Conservation (phyloP, 2,329 filamentous ascomycete genomes). For the Botrytis byssoidea region DNA sequence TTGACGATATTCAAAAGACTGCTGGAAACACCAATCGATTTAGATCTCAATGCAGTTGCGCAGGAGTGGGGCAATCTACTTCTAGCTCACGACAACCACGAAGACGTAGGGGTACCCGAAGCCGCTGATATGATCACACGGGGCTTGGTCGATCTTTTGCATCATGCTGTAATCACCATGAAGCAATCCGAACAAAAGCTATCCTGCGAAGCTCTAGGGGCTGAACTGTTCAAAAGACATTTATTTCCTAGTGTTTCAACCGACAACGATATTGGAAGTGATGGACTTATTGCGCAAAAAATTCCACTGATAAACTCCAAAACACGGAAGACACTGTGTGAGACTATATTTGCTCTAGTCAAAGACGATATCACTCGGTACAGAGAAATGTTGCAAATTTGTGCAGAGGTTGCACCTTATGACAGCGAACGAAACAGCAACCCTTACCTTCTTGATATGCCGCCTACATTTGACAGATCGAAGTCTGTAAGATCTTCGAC, state of each 20-base stretch:
- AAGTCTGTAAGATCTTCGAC: conserved; percentile 71
- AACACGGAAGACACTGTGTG: conserved; percentile 59
- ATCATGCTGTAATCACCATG: conserved; percentile 37
- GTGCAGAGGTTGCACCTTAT: conserved; percentile 52
- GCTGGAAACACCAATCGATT: conserved; percentile 36
- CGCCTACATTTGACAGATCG: conserved; percentile 60
- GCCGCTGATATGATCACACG: conserved; percentile 39
- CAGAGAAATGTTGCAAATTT: conserved; percentile 49
- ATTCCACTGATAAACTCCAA: conserved; percentile 52
- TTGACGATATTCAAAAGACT: conserved; percentile 44
- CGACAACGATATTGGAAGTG: conserved; percentile 37
- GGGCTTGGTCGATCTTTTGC: conserved; percentile 42
- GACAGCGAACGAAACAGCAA: conserved; percentile 44
- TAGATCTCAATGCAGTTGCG: conserved; percentile 32
- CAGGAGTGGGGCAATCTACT: conserved; percentile 40
- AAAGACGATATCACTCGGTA: conserved; percentile 52
- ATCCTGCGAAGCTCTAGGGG: conserved; percentile 43
- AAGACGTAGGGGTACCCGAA: conserved; percentile 41
- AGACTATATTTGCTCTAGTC: conserved; percentile 57
- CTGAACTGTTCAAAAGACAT: conserved; percentile 59
- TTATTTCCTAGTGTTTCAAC: conserved; percentile 57
- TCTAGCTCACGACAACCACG: conserved; percentile 44
- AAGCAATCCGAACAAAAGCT: conserved; percentile 33
- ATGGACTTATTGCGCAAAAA: conserved; percentile 38
- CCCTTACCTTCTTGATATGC: conserved; percentile 60